phyloP scores from a whole-genome alignment of 805 yeast genomes.

The Danielia reshetovae region DNA sequence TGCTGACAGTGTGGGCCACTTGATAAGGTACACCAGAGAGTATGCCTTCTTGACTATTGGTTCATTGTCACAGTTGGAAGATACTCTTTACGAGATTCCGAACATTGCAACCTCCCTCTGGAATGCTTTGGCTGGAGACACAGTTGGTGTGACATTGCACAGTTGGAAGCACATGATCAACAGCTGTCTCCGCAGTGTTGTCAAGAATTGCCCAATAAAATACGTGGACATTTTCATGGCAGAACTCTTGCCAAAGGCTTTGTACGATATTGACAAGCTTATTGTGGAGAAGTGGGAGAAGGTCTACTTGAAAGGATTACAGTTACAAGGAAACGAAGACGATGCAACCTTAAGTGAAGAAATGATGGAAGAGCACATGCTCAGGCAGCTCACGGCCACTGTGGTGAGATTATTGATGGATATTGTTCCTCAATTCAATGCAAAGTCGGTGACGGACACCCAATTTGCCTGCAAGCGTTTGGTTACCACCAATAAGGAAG shows the following conservation, averaged over 20 bases:
- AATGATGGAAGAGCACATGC: conserved; percentile 95
- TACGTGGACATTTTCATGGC: conserved; percentile 66
- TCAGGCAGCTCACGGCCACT: conserved; percentile 89
- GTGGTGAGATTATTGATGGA: conserved; percentile 85
- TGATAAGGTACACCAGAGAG: conserved; percentile 91
- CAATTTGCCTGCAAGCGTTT: conserved; percentile 64
- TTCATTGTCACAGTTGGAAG: conserved; percentile 85
- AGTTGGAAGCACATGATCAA: conserved; percentile 97
- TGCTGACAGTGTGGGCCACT: conserved; percentile 97
- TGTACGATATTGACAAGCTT: conserved; percentile 69
- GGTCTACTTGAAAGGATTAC: conserved; percentile 55
- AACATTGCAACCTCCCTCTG: conserved; percentile 71
- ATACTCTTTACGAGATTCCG: conserved; percentile 82
- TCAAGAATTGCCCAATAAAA: conserved; percentile 81
- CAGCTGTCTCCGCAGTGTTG: conserved; percentile 78
- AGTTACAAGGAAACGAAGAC: conserved; percentile 55
- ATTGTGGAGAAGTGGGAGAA: conserved; percentile 73
- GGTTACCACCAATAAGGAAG: conserved; percentile 58
- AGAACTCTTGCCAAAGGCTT: conserved; percentile 72
- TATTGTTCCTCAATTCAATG: conserved; percentile 73
- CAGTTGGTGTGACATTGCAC: conserved; percentile 85
- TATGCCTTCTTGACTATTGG: conserved; percentile 89
- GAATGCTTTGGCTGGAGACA: conserved; percentile 82
- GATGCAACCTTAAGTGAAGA: conserved; percentile 92
- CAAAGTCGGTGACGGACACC: conserved; percentile 49